Evolutionary conservation across 208 protist genomes (phyloP).

Genomic region (Vickermania spadyakhi): DNA sequence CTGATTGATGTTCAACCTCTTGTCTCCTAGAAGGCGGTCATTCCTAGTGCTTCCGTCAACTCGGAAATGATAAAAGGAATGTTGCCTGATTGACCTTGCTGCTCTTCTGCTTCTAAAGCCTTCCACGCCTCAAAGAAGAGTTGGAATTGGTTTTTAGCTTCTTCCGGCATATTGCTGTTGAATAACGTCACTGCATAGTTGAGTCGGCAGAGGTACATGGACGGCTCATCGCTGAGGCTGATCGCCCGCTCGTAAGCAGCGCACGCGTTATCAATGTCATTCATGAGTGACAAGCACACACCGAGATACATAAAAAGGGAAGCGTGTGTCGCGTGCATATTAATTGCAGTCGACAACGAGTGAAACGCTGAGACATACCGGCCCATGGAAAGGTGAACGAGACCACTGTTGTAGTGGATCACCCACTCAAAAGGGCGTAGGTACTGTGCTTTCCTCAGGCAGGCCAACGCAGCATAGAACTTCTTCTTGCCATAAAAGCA

Average conservation of each 20-base stretch:
- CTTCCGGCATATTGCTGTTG: constrained; percentile 32
- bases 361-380: constrained; percentile 94
- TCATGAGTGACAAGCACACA: constrained; percentile 88
- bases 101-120: constrained; percentile 14
- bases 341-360: constrained; percentile 88
- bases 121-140: constrained; percentile 38
- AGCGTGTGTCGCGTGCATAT: constrained; percentile 80
- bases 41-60: constrained; percentile 11
- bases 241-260: constrained; percentile 88
- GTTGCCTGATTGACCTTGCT: constrained; percentile 15
- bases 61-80: constrained; percentile 18
- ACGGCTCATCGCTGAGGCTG: constrained; percentile 30
- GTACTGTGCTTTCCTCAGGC: constrained; percentile 91
- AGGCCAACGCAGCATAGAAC: constrained; percentile 90
- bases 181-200: constrained; percentile 90
- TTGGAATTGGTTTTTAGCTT: constrained; percentile 38
- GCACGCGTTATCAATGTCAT: constrained; percentile 92
- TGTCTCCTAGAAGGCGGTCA: too few species aligned
- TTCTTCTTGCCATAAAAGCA: constrained; percentile 95
- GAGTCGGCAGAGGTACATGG: constrained; percentile 77
- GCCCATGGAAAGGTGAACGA: constrained; percentile 85
- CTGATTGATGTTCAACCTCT: too few species aligned
- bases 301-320: constrained; percentile 92
- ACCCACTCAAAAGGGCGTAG: constrained; percentile 95
- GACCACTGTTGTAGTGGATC: constrained; percentile 92